Conservation (phyloP, 2,329 filamentous ascomycete genomes). For the Neoscytalidium dimidiatum region DNA sequence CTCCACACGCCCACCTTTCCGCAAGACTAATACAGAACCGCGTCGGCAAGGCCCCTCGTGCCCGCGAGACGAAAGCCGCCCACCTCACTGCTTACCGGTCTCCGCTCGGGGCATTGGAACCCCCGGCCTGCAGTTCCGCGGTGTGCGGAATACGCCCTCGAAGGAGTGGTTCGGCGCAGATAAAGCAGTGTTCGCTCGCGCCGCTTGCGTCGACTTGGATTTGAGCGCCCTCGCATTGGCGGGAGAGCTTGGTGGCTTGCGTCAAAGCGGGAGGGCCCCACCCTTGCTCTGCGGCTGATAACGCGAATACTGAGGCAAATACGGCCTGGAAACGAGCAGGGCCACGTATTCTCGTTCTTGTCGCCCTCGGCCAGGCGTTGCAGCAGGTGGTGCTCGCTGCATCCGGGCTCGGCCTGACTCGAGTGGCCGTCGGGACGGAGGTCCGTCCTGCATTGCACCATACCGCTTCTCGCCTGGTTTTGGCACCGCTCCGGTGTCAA, state of each 20-base stretch:
- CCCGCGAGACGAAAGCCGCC: background rate
- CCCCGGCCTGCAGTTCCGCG: background rate
- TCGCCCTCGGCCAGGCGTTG: background rate
- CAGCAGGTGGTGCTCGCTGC: background rate
- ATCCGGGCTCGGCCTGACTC: background rate
- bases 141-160: background rate
- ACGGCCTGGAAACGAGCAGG: background rate
- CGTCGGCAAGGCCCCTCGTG: background rate
- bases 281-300: background rate
- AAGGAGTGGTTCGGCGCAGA: background rate
- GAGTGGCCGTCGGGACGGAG: background rate
- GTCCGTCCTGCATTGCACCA: background rate
- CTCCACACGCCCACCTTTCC: slow-evolving; percentile 10
- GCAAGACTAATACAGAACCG: background rate
- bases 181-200: background rate
- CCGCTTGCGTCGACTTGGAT: background rate
- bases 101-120: background rate
- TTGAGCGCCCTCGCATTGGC: background rate
- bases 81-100: background rate
- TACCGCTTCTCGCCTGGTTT: background rate
- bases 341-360: background rate
- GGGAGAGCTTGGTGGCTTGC: background rate
- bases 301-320: background rate
- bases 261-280: background rate
- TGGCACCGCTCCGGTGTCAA: background rate